Conservation (phyloP, 306 rosid genomes). For the Prunus campanulata region DNA sequence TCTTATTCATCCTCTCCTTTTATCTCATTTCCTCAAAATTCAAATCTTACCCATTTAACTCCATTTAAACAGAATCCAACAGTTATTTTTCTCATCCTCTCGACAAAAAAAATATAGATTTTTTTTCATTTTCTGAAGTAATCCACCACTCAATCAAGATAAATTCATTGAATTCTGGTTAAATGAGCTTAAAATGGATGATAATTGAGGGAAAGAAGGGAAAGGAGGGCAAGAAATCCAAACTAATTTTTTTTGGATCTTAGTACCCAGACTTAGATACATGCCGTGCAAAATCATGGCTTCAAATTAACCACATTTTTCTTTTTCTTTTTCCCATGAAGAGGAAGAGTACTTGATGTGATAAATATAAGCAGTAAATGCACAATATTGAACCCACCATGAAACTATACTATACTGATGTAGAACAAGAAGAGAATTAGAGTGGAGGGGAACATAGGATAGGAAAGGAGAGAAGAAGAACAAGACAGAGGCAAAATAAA, state of each 20-base stretch:
- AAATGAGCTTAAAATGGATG: neutral
- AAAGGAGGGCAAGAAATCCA: no score
- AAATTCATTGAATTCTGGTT: neutral
- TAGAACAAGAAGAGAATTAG: neutral
- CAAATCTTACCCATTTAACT: neutral
- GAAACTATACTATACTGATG: neutral
- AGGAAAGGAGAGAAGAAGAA: no score
- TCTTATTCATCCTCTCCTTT: neutral
- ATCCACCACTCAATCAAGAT: neutral
- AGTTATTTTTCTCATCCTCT: neutral
- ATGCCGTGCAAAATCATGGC: neutral
- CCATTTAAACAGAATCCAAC: neutral
- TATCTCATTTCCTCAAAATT: neutral
- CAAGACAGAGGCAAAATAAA: neutral
- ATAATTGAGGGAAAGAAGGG: neutral
- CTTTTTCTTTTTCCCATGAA: neutral
- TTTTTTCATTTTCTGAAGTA: neutral
- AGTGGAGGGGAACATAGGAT: neutral
- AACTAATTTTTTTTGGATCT: neutral
- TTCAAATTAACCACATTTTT: neutral
- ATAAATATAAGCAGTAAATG: neutral
- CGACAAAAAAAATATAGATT: no score
- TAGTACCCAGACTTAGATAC: neutral
- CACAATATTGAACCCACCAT: neutral
- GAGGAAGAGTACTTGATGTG: neutral